Evolutionary conservation across 2,329 filamentous ascomycete species (phyloP), one percentile per base, ranked within the genome.

Genomic region (Hymenoscyphus occultus): DNA sequence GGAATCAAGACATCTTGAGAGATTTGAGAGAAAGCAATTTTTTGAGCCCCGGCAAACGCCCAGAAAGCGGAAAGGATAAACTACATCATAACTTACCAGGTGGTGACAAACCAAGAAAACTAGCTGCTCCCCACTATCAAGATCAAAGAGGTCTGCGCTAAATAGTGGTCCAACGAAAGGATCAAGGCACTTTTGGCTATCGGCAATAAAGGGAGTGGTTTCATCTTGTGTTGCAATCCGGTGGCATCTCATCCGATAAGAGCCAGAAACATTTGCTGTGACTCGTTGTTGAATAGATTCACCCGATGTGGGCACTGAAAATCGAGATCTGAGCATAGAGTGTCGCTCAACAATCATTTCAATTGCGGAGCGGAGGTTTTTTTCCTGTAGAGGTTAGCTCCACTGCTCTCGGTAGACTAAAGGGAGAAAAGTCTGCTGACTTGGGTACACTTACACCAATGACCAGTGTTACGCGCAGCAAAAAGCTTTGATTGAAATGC

Each of bases 311-410:
- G 73, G 69, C 62, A 65, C 70, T 12, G 58, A 45, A 62, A 78
- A 80, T 7, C 78, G 74, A 13, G 74, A 77, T 39, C 78, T 73
- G 2, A 80, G 69, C 76, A 80, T 78, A 4, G 77, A 75, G 64
- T 80, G 78, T 14, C 70, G 73, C 10, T 68, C 63, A 1, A 78
- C 72, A 5, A 80, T 63, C 0, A 72, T 70, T 22, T 70, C 67
- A 1, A 80, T 61, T 0, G 77, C 77, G 1, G 16, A 13, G 19
- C 31, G 16, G 2, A 69, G 39, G 9, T 54, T 19, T 57, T 40
- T 31, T 39, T 56, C 54, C 22, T 60, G 13, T 5, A 67, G 61
- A 31, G 40, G 35, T 35, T 35, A 35, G 35, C 35, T 35, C 35
- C 35, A 5, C 5, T 35, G 35, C 9, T 35, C 35, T 35, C 35